These are phyloP conservation scores for Tetrahymena thermophila DNA, from an alignment of 73 alveolate genomes.

Conservation along the genomic window DNA sequence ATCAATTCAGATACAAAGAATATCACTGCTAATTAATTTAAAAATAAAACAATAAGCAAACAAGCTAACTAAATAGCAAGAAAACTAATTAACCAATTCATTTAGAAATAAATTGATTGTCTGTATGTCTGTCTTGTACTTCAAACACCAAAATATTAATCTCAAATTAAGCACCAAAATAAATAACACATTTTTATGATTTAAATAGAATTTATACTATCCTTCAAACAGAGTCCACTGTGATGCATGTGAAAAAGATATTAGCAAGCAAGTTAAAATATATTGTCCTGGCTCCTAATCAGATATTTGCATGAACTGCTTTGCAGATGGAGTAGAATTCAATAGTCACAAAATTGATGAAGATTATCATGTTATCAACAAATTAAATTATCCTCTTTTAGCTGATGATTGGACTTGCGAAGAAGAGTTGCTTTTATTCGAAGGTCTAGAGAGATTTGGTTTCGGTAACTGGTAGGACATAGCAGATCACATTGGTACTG, in stretches of 20 bases:
- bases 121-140: too few species aligned
- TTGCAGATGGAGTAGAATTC: slow-evolving; percentile 19
- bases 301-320: slow-evolving; percentile 44
- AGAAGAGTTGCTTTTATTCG: slow-evolving; percentile 84
- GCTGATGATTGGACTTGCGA: slow-evolving; percentile 87
- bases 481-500: slow-evolving; percentile 67
- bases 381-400: slow-evolving; percentile 86
- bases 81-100: too few species aligned
- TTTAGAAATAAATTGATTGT: neutral
- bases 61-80: neutral
- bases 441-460: slow-evolving; percentile 83
- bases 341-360: slow-evolving; percentile 18
- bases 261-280: slow-evolving; percentile 33
- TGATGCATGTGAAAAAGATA: slow-evolving; percentile 40
- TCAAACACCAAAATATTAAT: neutral
- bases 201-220: slow-evolving; percentile 27
- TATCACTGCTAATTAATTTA: neutral
- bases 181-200: neutral
- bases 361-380: slow-evolving; percentile 65
- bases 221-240: slow-evolving; percentile 42
- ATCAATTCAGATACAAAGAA: neutral
- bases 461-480: slow-evolving; percentile 95
- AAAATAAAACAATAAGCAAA: neutral
- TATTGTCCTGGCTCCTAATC: slow-evolving; percentile 22
- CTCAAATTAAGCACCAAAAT: neutral